Evolutionary conservation across 129 eudicot genomes (phyloP), one percentile per base, ranked within the genome.

Genomic region (Flaveria ramosissima): DNA sequence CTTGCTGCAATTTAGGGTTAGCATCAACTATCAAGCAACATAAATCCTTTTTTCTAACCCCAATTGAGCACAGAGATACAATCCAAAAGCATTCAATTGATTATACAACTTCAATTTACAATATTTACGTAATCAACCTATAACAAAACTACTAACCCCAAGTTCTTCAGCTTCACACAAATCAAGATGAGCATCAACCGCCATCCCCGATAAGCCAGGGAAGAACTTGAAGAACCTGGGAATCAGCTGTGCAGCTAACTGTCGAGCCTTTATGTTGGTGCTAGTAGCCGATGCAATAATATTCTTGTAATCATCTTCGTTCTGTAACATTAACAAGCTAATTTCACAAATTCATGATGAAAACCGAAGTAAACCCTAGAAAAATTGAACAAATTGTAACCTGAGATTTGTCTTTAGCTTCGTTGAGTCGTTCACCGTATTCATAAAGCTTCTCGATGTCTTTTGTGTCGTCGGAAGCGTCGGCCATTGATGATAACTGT

Each of bases 131-230:
- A 60, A 60, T 4, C 0, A 60, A 10, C n/a, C 39, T 2, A 24
- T 0, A 53, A 6, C 0, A 45, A 59, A 36, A 60, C 19, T 0
- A 78, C 96, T 80, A 30, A 93, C 98, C 97, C 92, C 98, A n/a
- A 93, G 92, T 19, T 93, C 98, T 27, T 93, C 97, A 7, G 90
- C 98, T 80, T 93, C 98, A 52, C 98, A 93, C 78, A 93, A 87
- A 90, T 93, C 96, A 6, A 88, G 86, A 75, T 93, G 98, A 23
- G 92, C 90, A 77, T 93, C 95, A 1, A 90, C 89, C 2, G 96
- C 97, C 4, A 75, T 47, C 9, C 45, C 92, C 3, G 91, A 83
- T 3, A 87, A 83, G 16, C 72, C 86, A 2, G 98, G 98, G 55
- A 93, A 93, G 78, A 75, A 86, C 83, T 93, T 93, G 43, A 93